These are phyloP conservation scores for Starmerella floris DNA, from an alignment of 805 yeast genomes.

Conservation along the genomic window DNA sequence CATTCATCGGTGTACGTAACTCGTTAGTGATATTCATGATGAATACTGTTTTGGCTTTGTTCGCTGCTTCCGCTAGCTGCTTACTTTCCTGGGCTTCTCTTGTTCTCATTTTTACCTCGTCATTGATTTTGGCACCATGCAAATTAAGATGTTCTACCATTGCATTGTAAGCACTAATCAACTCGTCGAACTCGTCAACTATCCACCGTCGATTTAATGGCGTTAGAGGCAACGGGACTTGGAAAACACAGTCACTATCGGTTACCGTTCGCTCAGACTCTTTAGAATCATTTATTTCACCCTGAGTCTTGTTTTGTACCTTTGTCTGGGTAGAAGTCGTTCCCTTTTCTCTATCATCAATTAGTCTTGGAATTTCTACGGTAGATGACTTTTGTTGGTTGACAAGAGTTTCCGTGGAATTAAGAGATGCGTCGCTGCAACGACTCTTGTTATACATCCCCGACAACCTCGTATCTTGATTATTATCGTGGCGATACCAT, in stretches of 20 bases:
- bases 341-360: too few species aligned
- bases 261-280: background rate
- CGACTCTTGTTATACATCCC: background rate
- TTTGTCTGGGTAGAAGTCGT: background rate
- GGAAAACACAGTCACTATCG: slow-evolving; percentile 2
- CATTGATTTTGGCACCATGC: slow-evolving; percentile 77
- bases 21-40: slow-evolving; percentile 93
- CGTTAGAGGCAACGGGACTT: slow-evolving; percentile 14
- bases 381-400: background rate
- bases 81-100: slow-evolving; percentile 56
- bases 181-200: slow-evolving; percentile 70
- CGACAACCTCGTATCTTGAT: background rate
- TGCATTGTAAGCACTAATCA: slow-evolving; percentile 76
- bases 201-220: slow-evolving; percentile 13
- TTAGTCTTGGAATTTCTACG: too few species aligned
- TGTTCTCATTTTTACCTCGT: slow-evolving; percentile 74
- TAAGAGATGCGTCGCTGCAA: background rate
- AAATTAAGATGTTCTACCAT: slow-evolving; percentile 80
- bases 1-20: slow-evolving; percentile 86
- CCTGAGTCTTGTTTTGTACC: background rate
- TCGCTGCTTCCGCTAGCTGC: slow-evolving; percentile 47
- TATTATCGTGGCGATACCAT: background rate
- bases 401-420: background rate
- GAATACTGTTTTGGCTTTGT: slow-evolving; percentile 86
- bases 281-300: background rate